Evolutionary conservation across 352 stramenopile genomes (phyloP), one percentile per base, ranked within the genome.

Genomic region (Phytophthora cryptogea): DNA sequence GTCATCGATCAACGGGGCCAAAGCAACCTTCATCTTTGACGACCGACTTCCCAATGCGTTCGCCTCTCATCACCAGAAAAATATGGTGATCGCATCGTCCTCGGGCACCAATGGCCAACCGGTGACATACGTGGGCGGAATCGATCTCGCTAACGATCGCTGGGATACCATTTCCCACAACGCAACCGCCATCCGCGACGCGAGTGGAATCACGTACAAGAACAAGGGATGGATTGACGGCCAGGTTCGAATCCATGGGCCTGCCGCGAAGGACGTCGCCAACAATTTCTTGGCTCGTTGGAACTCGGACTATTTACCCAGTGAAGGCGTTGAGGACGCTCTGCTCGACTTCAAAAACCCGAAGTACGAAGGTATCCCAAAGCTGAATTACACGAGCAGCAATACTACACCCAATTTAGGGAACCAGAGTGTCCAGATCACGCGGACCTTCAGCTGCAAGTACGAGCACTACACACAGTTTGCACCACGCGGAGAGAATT

Each of bases 101-200:
- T 48, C 52, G n/a, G 41, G 63, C 14, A 32, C n/a, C 7, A 16
- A 54, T 5, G 54, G 62, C 3, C 52, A 68, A 1, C 49, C 67
- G 8, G 50, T 77, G 6, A 77, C 81, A 1, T 89, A 82, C 47
- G 65, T 87, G 1, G 76, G 76, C 4, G 81, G 78, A 8, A 61
- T 86, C 6, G 81, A 90, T 44, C 82, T 60, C 62, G 78, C 17
- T 71, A 60, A 59, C 23, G 70, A 89, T 30, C 81, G 81, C 6
- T 90, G 81, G 78, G 76, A 89, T 54, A 86, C 76, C 10, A 68
- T 74, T n/a, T 51, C 62, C 14, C 80, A 89, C 54, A 70, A 88
- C 63, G 51, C 73, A 27, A 59, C 75, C 2, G 59, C 52, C 2
- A 44, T 89, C 47, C 70, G 80, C 0, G 42, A 70, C 5, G 47